A percentile compares a stretch with the other conserved stretches of the same genome.
Conservation (phyloP, 2,329 filamentous ascomycete genomes). For the Claviceps digitariae region DNA sequence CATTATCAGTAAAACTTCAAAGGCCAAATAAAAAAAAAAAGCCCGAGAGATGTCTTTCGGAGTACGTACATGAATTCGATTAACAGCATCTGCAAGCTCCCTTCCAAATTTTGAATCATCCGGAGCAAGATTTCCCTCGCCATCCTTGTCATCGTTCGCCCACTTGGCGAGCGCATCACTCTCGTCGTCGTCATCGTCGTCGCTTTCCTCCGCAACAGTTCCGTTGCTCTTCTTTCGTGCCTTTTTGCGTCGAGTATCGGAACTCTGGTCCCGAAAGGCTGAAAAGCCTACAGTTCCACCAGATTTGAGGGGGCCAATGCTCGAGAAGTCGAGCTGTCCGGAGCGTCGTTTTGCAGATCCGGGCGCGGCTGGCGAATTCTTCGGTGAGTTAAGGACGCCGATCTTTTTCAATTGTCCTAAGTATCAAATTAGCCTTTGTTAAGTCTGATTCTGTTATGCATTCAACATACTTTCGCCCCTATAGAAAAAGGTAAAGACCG, state of each 20-base stretch:
- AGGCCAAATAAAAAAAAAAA: neutral
- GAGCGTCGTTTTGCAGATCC: slow-evolving; percentile 64
- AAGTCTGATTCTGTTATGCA: neutral
- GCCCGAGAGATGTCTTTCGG: neutral
- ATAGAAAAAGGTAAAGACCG: slow-evolving; percentile 96
- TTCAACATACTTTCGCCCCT: slow-evolving; percentile 73
- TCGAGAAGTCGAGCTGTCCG: slow-evolving; percentile 72
- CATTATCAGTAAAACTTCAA: slow-evolving; percentile 6
- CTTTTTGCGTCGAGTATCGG: slow-evolving; percentile 42
- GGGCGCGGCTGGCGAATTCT: slow-evolving; percentile 47
- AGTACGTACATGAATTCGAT: slow-evolving; percentile 60
- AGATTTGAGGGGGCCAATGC: slow-evolving; percentile 68
- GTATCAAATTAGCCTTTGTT: slow-evolving; percentile 1
- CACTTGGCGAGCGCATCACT: slow-evolving; percentile 49
- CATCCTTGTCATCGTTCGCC: slow-evolving; percentile 51
- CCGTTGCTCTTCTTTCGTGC: slow-evolving; percentile 50
- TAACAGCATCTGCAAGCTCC: slow-evolving; percentile 67
- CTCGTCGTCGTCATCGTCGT: slow-evolving; percentile 60
- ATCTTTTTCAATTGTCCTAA: slow-evolving; percentile 91
- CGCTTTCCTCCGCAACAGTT: slow-evolving; percentile 58
- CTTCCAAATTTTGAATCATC: slow-evolving; percentile 61
- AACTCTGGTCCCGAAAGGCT: slow-evolving; percentile 63
- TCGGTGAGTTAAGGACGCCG: slow-evolving; percentile 65
- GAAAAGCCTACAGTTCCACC: slow-evolving; percentile 85
- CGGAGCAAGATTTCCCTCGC: slow-evolving; percentile 44